Percentiles rank a stretch among this genome's conserved stretches.
phyloP scores from a whole-genome alignment of 805 yeast genomes.

The Candida ficus region DNA sequence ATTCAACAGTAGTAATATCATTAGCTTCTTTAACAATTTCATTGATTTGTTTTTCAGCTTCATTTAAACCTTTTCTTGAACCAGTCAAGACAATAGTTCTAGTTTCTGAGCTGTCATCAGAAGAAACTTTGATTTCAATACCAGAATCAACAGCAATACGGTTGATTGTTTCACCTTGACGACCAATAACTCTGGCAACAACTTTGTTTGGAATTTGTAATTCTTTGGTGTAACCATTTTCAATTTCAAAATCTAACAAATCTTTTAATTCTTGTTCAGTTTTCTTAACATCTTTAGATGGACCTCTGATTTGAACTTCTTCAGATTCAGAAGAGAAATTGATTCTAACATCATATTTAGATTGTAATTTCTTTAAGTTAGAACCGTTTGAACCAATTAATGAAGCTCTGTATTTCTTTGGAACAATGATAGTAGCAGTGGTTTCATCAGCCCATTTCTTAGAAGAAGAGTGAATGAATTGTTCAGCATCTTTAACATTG shows the following conservation, averaged over 20 bases:
- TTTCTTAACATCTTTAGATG: conserved; percentile 81
- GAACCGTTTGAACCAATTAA: conserved; percentile 81
- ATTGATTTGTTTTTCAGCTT: conserved; percentile 60
- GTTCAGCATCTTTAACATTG: conserved; percentile 69
- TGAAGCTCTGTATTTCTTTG: conserved; percentile 71
- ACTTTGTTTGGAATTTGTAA: conserved; percentile 66
- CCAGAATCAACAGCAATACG: conserved; percentile 62
- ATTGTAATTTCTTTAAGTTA: conserved; percentile 79
- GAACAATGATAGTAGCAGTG: conserved; percentile 60
- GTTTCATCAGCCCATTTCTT: conserved; percentile 82
- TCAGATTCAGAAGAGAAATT: conserved; percentile 60
- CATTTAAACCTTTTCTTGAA: conserved; percentile 65
- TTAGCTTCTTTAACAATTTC: conserved; percentile 60
- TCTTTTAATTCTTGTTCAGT: conserved; percentile 83
- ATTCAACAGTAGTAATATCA: conserved; percentile 49
- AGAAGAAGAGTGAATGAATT: conserved; percentile 50
- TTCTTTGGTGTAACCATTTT: conserved; percentile 67
- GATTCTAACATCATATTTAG: conserved; percentile 78
- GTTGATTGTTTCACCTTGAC: conserved; percentile 76
- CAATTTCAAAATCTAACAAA: conserved; percentile 78
- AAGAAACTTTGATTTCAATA: conserved; percentile 41
- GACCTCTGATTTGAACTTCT: conserved; percentile 76
- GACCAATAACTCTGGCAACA: conserved; percentile 87
- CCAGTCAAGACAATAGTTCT: conserved; percentile 74
- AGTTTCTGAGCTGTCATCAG: conserved; percentile 41